phyloP scores from a whole-genome alignment of 169 alveolate genomes.

The Cryptosporidium tyzzeri region DNA sequence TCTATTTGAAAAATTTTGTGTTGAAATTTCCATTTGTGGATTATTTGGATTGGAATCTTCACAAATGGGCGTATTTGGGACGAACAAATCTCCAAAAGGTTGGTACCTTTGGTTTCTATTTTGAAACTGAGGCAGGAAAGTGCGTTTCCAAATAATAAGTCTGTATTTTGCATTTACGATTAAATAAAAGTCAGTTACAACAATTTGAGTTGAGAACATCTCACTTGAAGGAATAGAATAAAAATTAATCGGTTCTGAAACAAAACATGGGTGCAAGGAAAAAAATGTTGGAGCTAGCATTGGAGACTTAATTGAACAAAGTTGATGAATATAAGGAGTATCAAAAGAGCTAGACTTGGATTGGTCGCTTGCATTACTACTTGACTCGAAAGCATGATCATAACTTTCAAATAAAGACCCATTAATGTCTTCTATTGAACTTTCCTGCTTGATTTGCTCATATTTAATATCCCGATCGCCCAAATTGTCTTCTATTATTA shows the following conservation, averaged over 20 bases:
- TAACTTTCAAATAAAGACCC: constrained; percentile 9
- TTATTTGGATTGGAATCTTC: neutral
- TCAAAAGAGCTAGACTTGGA: constrained; percentile 36
- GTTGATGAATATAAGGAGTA: constrained; percentile 41
- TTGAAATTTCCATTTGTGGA: neutral
- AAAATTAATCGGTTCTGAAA: constrained; percentile 66
- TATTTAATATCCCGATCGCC: neutral
- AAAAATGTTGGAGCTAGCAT: constrained; percentile 57
- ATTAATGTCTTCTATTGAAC: constrained; percentile 29
- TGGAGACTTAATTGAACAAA: constrained; percentile 50
- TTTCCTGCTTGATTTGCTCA: neutral
- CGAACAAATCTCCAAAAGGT: constrained; percentile 72
- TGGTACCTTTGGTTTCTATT: constrained; percentile 69
- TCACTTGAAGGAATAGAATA: constrained; percentile 64
- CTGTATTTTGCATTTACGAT: constrained; percentile 66
- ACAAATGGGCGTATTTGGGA: constrained; percentile 40
- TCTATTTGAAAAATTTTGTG: neutral
- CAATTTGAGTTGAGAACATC: constrained; percentile 68
- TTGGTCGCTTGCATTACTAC: constrained; percentile 6
- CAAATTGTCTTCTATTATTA: neutral
- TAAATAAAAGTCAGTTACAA: constrained; percentile 43
- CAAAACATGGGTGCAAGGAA: constrained; percentile 71
- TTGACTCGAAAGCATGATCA: constrained; percentile 19
- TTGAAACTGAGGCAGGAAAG: constrained; percentile 53
- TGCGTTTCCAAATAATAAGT: constrained; percentile 60